Percentiles rank a stretch among this genome's conserved stretches.
Conservation (phyloP, 2,329 filamentous ascomycete species). For the Ophiocordyceps camponoti-saundersi region DNA sequence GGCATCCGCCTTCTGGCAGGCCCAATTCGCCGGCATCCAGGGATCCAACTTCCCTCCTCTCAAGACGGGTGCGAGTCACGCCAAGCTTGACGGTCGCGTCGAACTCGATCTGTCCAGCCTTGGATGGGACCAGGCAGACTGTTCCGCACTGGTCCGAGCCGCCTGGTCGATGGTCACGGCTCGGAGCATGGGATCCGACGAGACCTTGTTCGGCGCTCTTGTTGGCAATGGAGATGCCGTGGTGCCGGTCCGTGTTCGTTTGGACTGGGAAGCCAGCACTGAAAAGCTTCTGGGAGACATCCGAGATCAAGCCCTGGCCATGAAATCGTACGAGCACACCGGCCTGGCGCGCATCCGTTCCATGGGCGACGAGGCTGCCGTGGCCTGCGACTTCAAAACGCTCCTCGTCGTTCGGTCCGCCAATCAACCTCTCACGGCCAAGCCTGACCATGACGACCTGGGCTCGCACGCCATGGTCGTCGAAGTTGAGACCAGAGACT, state of each 20-base stretch:
- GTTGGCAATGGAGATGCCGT: conserved; percentile 4
- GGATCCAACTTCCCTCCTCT: conserved; percentile 1
- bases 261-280: conserved; percentile 3
- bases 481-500: not conserved
- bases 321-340: conserved; percentile 10
- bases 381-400: conserved; percentile 5
- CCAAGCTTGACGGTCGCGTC: not conserved
- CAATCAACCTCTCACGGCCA: not conserved
- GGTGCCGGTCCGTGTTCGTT: conserved; percentile 4
- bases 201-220: conserved; percentile 10
- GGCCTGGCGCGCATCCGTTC: conserved; percentile 12
- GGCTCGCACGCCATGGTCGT: conserved; percentile 1
- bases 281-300: conserved; percentile 3
- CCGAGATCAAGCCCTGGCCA: conserved; percentile 9
- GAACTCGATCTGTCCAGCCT: not conserved
- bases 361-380: conserved; percentile 2
- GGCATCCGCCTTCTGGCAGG: conserved; percentile 1
- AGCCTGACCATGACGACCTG: not conserved
- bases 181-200: conserved; percentile 15
- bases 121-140: not conserved
- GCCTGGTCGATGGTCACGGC: conserved; percentile 15
- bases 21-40: conserved; percentile 1
- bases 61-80: not conserved
- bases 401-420: conserved; percentile 1
- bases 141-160: conserved; percentile 3